Evolutionary conservation across 345 rosid species (phyloP).

Genomic region (Rhizophora apiculata): DNA sequence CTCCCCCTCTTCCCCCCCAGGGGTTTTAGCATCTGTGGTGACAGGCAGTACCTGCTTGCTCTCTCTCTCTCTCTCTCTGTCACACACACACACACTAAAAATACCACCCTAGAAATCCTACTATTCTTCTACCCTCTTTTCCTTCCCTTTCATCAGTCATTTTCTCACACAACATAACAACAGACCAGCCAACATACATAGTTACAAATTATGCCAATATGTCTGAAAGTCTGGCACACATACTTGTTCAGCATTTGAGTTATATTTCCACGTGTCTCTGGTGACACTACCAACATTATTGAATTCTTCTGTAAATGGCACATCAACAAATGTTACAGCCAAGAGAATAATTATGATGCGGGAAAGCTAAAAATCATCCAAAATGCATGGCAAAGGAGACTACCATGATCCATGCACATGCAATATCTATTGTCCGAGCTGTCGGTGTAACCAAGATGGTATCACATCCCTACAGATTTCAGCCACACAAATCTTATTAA

Average conservation of each 20-base stretch:
- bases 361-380: not conserved
- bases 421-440: conserved; percentile 84
- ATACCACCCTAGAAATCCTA: no score
- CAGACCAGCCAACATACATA: not conserved
- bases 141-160: no score
- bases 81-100: no score
- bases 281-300: conserved; percentile 63
- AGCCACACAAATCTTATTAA: conserved; percentile 36
- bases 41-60: no score
- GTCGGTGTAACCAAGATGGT: conserved; percentile 87
- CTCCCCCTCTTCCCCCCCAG: no score
- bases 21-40: no score
- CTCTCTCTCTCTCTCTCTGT: no score
- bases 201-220: not conserved
- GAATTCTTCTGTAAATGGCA: conserved; percentile 64
- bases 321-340: conserved; percentile 1
- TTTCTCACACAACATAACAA: not conserved
- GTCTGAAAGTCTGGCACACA: conserved; percentile 17
- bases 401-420: conserved; percentile 90
- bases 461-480: conserved; percentile 74
- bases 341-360: conserved; percentile 4
- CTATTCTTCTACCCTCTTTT: no score
- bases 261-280: conserved; percentile 52
- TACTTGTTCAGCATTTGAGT: conserved; percentile 72
- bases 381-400: conserved; percentile 16